These are phyloP conservation scores for Mortierella sp. DNA, from an alignment of 371 early-diverging fungal genomes.

Conservation along the genomic window DNA sequence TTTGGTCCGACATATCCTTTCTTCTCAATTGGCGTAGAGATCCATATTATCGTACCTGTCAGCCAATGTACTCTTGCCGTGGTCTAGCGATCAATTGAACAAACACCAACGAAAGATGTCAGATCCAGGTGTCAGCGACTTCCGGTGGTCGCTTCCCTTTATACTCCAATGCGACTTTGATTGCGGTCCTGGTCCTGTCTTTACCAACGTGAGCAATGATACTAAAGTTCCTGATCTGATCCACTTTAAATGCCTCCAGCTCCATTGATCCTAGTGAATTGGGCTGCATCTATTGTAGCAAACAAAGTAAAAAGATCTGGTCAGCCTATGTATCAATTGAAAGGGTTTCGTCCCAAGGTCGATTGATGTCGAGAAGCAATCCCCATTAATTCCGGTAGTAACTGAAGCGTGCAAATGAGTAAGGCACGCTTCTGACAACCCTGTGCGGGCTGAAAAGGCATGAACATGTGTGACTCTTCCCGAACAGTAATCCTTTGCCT, in stretches of 20 bases:
- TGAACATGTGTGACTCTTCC: too few species aligned
- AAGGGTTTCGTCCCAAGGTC: too few species aligned
- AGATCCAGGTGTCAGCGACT: not conserved
- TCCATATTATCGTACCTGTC: conserved; percentile 69
- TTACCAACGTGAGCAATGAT: conserved; percentile 97
- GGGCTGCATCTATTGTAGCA: conserved; percentile 20
- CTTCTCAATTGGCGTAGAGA: not conserved
- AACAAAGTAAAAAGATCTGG: not conserved
- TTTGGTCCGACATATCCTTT: too few species aligned
- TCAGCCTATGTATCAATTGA: not conserved
- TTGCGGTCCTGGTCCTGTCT: not conserved
- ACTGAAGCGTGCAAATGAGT: too few species aligned
- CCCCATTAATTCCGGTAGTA: too few species aligned
- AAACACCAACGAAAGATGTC: not conserved
- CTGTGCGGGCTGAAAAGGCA: not conserved
- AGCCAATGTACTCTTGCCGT: conserved; percentile 96
- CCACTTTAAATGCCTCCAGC: conserved; percentile 74
- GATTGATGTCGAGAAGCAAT: too few species aligned
- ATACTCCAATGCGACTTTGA: not conserved
- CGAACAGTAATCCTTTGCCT: too few species aligned
- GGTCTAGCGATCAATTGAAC: conserved; percentile 69
- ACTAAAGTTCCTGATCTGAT: conserved; percentile 94
- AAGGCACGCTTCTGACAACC: too few species aligned
- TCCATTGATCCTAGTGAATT: conserved; percentile 57
- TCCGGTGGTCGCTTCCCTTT: too few species aligned